These are phyloP conservation scores for Fraxinus floribunda DNA, from an alignment of 305 asterid genomes.

Conservation along the genomic window DNA sequence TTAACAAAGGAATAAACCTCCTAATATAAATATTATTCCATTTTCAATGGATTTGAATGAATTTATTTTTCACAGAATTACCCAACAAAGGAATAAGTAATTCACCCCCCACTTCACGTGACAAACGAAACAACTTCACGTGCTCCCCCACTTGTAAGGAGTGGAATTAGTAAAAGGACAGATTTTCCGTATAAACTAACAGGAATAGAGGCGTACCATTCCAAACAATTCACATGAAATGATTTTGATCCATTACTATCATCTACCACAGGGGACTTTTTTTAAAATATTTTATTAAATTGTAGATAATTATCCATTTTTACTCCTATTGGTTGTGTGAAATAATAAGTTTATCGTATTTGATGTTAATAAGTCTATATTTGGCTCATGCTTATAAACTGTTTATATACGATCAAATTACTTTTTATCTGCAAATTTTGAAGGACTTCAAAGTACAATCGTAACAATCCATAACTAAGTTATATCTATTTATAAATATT, in stretches of 20 bases:
- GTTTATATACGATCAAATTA: too few relatives aligned
- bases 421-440: background rate
- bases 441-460: background rate
- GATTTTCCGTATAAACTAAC: conserved; percentile 33
- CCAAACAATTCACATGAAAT: conserved; percentile 20
- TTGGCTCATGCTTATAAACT: background rate
- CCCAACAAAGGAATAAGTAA: background rate
- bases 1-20: background rate
- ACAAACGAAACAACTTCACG: conserved; percentile 32
- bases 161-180: conserved; percentile 26
- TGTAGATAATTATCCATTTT: background rate
- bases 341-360: too few relatives aligned
- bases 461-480: background rate
- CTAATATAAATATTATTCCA: background rate
- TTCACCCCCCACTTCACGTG: conserved; percentile 22
- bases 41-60: background rate
- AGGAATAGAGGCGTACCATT: conserved; percentile 28
- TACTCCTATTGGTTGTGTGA: background rate
- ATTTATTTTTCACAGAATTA: background rate
- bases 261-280: background rate
- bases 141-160: conserved; percentile 42
- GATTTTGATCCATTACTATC: background rate
- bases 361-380: background rate
- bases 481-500: too few relatives aligned
- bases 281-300: background rate